Conservation (phyloP, 1,139 yeast genomes). For the Arxiozyma heterogenica region DNA sequence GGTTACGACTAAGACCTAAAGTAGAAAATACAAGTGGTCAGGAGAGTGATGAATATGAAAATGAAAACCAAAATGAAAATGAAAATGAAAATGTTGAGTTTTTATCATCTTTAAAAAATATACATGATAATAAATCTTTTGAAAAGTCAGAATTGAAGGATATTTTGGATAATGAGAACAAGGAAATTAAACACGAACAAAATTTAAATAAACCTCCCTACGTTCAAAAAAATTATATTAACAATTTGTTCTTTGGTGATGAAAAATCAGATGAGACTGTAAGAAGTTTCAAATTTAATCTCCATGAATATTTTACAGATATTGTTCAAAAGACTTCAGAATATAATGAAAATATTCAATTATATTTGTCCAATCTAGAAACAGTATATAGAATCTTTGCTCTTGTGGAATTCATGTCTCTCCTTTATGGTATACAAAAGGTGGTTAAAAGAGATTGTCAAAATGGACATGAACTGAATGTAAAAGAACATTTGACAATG, state of each 20-base stretch:
- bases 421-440: neutral
- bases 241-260: neutral
- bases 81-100: neutral
- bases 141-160: slow-evolving; percentile 25
- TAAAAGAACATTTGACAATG: neutral
- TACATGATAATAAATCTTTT: slow-evolving; percentile 10
- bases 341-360: slow-evolving; percentile 24
- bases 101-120: no score
- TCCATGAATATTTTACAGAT: neutral
- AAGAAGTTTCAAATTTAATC: no score
- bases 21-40: neutral
- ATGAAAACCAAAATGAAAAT: neutral
- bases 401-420: slow-evolving; percentile 18
- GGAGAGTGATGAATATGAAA: neutral
- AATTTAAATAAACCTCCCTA: neutral
- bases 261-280: neutral
- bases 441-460: neutral
- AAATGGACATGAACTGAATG: neutral
- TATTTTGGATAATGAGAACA: slow-evolving; percentile 7
- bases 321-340: slow-evolving; percentile 11
- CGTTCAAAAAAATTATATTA: neutral
- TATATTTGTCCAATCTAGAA: slow-evolving; percentile 22
- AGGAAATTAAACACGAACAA: slow-evolving; percentile 1
- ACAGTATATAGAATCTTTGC: slow-evolving; percentile 19
- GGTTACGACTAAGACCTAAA: neutral